A percentile compares a stretch with the other conserved stretches of the same genome.
These are phyloP conservation scores for Kluyveromyces starmeri DNA, from an alignment of 805 yeast species.

Conservation along the genomic window DNA sequence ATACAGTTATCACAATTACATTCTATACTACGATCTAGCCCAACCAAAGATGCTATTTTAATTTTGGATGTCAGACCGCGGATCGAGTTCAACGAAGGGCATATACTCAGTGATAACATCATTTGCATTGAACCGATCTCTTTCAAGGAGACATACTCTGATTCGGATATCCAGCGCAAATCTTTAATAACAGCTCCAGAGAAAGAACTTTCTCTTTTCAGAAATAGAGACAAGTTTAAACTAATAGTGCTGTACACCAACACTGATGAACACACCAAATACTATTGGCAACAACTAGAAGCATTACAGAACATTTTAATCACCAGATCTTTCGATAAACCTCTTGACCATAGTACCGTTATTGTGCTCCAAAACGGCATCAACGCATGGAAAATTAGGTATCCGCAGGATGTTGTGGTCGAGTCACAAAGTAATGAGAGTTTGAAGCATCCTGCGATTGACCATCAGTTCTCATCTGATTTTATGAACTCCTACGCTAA, in stretches of 20 bases:
- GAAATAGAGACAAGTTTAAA: slow-evolving; percentile 45
- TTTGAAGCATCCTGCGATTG: not conserved
- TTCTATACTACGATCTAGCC: slow-evolving; percentile 8
- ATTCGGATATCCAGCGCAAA: slow-evolving; percentile 56
- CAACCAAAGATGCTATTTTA: slow-evolving; percentile 30
- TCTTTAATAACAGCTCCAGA: slow-evolving; percentile 50
- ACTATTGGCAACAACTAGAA: slow-evolving; percentile 17
- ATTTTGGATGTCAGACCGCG: slow-evolving; percentile 65
- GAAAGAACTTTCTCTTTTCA: slow-evolving; percentile 46
- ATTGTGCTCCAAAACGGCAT: slow-evolving; percentile 20
- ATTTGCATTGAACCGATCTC: slow-evolving; percentile 72
- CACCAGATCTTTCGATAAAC: slow-evolving; percentile 24
- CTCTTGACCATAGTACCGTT: slow-evolving; percentile 14
- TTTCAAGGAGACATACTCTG: slow-evolving; percentile 41
- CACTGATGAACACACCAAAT: slow-evolving; percentile 13
- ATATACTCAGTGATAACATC: slow-evolving; percentile 49
- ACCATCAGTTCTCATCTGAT: not conserved
- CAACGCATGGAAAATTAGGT: slow-evolving; percentile 15
- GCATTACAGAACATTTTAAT: slow-evolving; percentile 18
- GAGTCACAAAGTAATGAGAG: not conserved
- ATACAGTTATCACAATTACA: slow-evolving; percentile 9
- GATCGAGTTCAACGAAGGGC: slow-evolving; percentile 50
- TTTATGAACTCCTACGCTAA: not conserved
- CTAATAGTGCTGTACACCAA: slow-evolving; percentile 49
- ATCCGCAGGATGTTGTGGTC: not conserved